Conservation (phyloP, 2,329 filamentous ascomycete genomes). For the Chaetoscypha palmicola region DNA sequence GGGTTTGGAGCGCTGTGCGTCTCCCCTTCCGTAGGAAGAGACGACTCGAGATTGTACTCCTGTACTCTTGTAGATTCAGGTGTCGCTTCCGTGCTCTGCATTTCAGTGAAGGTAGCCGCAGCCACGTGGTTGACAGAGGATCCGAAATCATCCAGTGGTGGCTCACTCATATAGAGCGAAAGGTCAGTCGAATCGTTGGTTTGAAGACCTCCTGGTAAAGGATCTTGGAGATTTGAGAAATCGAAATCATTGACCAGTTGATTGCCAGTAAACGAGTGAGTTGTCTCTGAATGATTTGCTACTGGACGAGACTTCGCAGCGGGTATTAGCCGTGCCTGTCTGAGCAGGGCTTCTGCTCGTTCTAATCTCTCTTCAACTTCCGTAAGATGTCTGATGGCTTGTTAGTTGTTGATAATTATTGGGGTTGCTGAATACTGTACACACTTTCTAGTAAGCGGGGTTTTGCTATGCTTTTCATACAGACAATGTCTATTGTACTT, state of each 20-base stretch:
- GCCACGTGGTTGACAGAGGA: neutral
- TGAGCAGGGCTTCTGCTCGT: constrained; percentile 4
- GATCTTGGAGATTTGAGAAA: constrained; percentile 1
- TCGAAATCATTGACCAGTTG: neutral
- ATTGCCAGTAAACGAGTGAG: neutral
- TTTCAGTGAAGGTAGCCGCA: neutral
- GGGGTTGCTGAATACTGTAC: neutral
- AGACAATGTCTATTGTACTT: constrained; percentile 7
- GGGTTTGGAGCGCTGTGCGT: neutral
- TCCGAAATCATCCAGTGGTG: neutral
- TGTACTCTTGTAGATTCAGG: neutral
- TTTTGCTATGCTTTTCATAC: constrained; percentile 9
- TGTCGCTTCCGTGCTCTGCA: neutral
- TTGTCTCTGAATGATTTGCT: neutral
- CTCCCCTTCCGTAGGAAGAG: neutral
- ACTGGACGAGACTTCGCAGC: neutral
- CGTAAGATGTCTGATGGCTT: constrained; percentile 2
- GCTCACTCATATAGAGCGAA: neutral
- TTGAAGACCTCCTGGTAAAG: neutral
- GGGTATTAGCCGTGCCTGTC: constrained; percentile 4
- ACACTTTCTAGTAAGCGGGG: constrained; percentile 7
- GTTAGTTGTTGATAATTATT: neutral
- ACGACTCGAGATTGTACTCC: neutral
- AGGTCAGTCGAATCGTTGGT: neutral
- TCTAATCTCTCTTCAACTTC: constrained; percentile 7